Base-by-base conservation (phyloP, 1,284 basidiomycete species). In the Rhodotorula sp. region DNA sequence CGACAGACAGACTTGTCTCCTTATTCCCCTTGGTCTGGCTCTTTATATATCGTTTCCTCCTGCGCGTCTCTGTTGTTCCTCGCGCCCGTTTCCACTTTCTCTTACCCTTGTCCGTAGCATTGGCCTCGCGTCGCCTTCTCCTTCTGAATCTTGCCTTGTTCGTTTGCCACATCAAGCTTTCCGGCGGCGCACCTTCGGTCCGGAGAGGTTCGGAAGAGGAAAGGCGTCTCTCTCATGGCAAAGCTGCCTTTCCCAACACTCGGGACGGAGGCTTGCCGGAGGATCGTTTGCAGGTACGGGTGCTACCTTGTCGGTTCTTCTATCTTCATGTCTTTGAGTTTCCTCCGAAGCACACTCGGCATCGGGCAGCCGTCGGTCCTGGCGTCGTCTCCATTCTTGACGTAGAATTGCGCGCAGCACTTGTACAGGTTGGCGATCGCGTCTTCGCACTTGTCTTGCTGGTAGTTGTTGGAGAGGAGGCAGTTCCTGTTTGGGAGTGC, bases 391-490 rank as follows among this genome's bases (percentile, higher is more conserved):
- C 62, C 65, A 6, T 57, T 43, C 6, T 23, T n/a, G 1, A 23
- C 15, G 67, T 63, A 68, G 46, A 71, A 62, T 26, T 62, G 46
- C 20, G 23, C 43, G 63, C 70, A 71, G 59, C 70, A 71, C 6
- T 15, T 7, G 39, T 52, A 71, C 0, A 71, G 56, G 21, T 26
- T 47, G 5, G 10, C 23, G 52, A 71, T 57, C n/a, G n/a, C 58
- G 47, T 26, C 31, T 16, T 23, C 43, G 43, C 70, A 71, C 26
- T 48, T 29, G 16, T 43, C 16, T 31, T 71, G 62, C 62, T 71
- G 63, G 63, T 71, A 71, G 62, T 29, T 43, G 54, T 60, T 62
- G 52, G 64, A 65, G 48, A 68, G 68, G 3, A 71, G 63, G 58
- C 70, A 71, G 34, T 43, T 43, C 31, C 70, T 68, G 58, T 5